Conservation (phyloP, 1,139 yeast species). For the Scheffersomyces illinoinensis region DNA sequence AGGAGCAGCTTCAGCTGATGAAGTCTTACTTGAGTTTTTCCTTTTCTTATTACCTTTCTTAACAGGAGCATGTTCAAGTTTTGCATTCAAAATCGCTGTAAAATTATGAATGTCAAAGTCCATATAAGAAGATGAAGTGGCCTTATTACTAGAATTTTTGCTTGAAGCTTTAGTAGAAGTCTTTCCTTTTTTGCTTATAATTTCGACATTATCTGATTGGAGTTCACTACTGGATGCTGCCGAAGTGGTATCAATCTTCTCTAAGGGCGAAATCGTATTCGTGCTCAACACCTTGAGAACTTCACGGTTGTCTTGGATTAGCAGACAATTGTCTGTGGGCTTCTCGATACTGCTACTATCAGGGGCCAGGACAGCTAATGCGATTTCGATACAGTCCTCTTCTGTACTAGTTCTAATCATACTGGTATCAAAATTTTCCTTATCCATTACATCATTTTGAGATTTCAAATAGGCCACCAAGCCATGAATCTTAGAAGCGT, state of each 20-base stretch:
- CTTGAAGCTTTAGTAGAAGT: conserved; percentile 4
- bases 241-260: neutral
- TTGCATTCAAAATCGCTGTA: conserved; percentile 27
- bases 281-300: neutral
- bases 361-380: neutral
- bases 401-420: neutral
- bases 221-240: neutral
- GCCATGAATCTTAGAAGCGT: neutral
- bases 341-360: neutral
- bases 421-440: neutral
- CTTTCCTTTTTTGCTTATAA: conserved; percentile 5
- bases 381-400: neutral
- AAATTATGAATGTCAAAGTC: conserved; percentile 30
- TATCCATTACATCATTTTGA: neutral
- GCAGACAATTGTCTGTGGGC: neutral
- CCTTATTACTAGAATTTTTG: neutral
- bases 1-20: neutral
- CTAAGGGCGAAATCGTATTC: neutral
- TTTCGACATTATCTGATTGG: conserved; percentile 2
- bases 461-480: conserved; percentile 2
- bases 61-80: conserved; percentile 13
- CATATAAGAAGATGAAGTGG: conserved; percentile 2
- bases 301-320: neutral
- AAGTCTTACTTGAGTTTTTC: neutral
- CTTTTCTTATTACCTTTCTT: conserved; percentile 1